Evolutionary conservation across 176 grass and related monocot genomes (phyloP).

Genomic region (Metroxylon sagu): DNA sequence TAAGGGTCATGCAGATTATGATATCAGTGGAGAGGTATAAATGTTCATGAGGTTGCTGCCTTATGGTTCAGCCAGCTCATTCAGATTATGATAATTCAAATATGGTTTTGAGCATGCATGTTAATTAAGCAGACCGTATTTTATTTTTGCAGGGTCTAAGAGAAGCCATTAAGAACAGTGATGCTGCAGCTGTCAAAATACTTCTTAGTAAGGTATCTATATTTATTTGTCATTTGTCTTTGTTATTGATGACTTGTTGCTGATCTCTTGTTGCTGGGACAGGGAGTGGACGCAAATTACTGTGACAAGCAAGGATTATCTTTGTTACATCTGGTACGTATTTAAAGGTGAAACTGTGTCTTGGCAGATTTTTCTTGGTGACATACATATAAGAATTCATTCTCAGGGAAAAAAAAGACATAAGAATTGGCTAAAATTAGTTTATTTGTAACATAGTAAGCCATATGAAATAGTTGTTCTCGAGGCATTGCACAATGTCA

Average conservation of each 20-base stretch:
- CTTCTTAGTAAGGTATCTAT: constrained; percentile 72
- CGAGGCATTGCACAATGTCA: too few relatives aligned
- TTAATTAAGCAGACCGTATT: not conserved
- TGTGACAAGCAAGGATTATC: constrained; percentile 90
- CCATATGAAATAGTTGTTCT: too few relatives aligned
- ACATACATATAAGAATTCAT: too few relatives aligned
- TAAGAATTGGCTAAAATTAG: too few relatives aligned
- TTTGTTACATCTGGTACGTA: constrained; percentile 89
- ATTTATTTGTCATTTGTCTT: not conserved
- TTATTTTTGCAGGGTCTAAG: constrained; percentile 61
- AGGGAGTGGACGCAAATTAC: constrained; percentile 95
- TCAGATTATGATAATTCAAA: too few relatives aligned
- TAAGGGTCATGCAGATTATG: constrained; percentile 50
- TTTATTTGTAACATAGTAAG: too few relatives aligned
- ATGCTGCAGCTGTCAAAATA: constrained; percentile 59
- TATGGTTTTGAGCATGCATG: too few relatives aligned
- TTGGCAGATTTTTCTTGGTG: too few relatives aligned
- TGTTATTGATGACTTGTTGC: too few relatives aligned
- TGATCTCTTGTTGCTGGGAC: constrained; percentile 4
- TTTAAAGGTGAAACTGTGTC: not conserved
- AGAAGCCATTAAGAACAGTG: constrained; percentile 89
- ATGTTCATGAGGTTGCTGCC: not conserved
- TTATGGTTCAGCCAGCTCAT: not conserved
- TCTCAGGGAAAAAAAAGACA: too few relatives aligned
- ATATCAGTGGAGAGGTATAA: constrained; percentile 82